Evolutionary conservation across 257 asterid species (phyloP), one percentile per base, ranked within the genome.

Genomic region (Gynochthodes officinalis): DNA sequence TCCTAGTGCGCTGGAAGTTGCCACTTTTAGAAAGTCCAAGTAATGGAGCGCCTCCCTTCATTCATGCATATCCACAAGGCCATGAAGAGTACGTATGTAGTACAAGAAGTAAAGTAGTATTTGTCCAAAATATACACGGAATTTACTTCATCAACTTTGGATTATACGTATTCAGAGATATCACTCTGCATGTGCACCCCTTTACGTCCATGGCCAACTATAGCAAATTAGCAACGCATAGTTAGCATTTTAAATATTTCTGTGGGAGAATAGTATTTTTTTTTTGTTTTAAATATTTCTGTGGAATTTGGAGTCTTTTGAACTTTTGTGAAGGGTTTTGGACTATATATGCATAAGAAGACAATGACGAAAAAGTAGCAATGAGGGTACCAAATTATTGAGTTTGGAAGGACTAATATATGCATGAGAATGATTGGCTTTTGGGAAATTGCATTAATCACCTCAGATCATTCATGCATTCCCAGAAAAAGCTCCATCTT

Each of bases 191-290:
- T 46, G 60, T 71, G 60, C 57, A 19, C 58, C 19, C 37, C 50
- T 64, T 43, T 71, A 15, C 32, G 71, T 42, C 68, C 54, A 70
- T n/a, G 11, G 30, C 39, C 48, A 64, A n/a, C n/a, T n/a, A n/a
- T n/a, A n/a, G n/a, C n/a, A 74, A 73, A 73, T 82, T 73, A 67
- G 64, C 50, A 64, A 69, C 52, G 32, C 42, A 48, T 46, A 69
- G 28, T 12, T 7, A 63, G 12, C 43, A 15, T 32, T 54, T 75
- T 46, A 63, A 68, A 53, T 52, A 67, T 14, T 72, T 68, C 49
- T 60, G 76, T 83, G 83, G 83, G 76, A 42, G 60, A 79, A 33
- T 61, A 32, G 27, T 61, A 18, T 8, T 32, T 33, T 12, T 32
- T 61, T 61, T 33, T 12, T 32, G 33, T 61, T 35, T 61, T 9